These are phyloP conservation scores for Wickerhamiella sergipiensis DNA, from an alignment of 805 yeast genomes.

Conservation along the genomic window DNA sequence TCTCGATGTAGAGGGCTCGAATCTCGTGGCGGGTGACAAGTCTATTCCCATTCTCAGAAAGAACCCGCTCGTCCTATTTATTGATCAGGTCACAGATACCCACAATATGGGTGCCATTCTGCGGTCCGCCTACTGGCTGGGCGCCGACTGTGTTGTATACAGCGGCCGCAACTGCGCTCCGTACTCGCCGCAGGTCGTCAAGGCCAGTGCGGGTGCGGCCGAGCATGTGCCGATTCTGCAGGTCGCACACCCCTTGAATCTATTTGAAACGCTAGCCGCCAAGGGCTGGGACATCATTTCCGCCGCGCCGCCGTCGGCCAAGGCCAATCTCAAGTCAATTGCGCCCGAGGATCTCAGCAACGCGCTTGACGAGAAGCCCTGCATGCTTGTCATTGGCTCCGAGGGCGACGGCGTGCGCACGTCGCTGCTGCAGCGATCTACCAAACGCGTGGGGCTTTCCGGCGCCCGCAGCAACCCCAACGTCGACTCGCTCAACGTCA, in stretches of 20 bases:
- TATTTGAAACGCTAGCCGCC: slow-evolving; percentile 40
- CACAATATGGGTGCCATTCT: slow-evolving; percentile 77
- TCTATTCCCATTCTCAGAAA: neutral
- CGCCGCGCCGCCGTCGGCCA: slow-evolving; percentile 29
- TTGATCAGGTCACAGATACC: slow-evolving; percentile 76
- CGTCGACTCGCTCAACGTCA: slow-evolving; percentile 76
- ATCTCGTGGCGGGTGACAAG: slow-evolving; percentile 11
- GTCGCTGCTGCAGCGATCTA: slow-evolving; percentile 33
- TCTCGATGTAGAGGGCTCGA: slow-evolving; percentile 14
- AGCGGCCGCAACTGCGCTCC: slow-evolving; percentile 62
- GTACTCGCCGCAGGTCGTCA: slow-evolving; percentile 62
- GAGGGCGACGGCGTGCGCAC: slow-evolving; percentile 78
- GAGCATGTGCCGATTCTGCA: slow-evolving; percentile 56
- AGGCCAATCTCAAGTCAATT: slow-evolving; percentile 24
- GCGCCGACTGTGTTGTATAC: slow-evolving; percentile 64
- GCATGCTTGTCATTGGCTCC: slow-evolving; percentile 64
- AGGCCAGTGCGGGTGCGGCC: slow-evolving; percentile 74
- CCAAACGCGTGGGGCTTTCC: slow-evolving; percentile 18
- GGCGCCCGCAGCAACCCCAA: slow-evolving; percentile 3
- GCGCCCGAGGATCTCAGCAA: slow-evolving; percentile 28
- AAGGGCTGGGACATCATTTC: slow-evolving; percentile 65
- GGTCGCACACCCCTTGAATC: slow-evolving; percentile 42
- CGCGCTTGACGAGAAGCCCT: slow-evolving; percentile 39
- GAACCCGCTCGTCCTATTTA: slow-evolving; percentile 55
- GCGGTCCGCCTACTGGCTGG: slow-evolving; percentile 67